Base-by-base conservation (phyloP, 169 alveolate genomes). In the Plasmodium ovale region DNA sequence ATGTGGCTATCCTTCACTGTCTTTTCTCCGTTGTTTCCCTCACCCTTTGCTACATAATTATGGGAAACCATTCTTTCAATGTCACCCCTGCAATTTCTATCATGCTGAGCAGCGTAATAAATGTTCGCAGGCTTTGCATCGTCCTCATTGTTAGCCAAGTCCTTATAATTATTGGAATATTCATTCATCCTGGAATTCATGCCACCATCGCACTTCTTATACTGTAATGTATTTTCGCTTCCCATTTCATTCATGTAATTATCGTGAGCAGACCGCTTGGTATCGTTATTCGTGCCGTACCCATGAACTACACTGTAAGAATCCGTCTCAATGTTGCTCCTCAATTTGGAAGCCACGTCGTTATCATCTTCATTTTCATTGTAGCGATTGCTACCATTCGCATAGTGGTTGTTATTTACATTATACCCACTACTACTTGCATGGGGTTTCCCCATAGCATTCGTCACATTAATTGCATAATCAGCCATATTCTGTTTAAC, bases 301-400 rank as follows among this genome's bases (percentile, higher is more conserved):
- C 12, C 49, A 10, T 21, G 4, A 19, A 47, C 19, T 33, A 14
- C 42, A 5, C 35, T n/a, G 27, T 54, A 72, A 23, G 87, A 60
- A 14, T 72, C 60, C 42, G 53, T 72, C 16, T 72, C 87, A 35
- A 72, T 33, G 58, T 72, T 56, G 9, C 29, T 19, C 35, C 71
- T 72, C 14, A 51, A 54, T 56, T 25, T 53, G 9, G 58, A 3
- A 23, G 33, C n/a, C 12, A 60, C 16, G 64, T 21, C 39, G n/a
- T 21, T 31, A 1, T 25, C 33, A 12, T 25, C 16, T 33, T 12
- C 47, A 19, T 0, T 9, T 29, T 35, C 33, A 27, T 12, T 21
- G 16, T 21, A 6, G 25, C 49, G 35, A 16, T 49, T 12, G 0
- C 25, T 47, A 47, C 16, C 56, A 47, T 47, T 47, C 16, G 14